Percentiles rank a stretch among this genome's conserved stretches.
phyloP scores from a whole-genome alignment of 345 rosid species.

The Lepidium didymum region DNA sequence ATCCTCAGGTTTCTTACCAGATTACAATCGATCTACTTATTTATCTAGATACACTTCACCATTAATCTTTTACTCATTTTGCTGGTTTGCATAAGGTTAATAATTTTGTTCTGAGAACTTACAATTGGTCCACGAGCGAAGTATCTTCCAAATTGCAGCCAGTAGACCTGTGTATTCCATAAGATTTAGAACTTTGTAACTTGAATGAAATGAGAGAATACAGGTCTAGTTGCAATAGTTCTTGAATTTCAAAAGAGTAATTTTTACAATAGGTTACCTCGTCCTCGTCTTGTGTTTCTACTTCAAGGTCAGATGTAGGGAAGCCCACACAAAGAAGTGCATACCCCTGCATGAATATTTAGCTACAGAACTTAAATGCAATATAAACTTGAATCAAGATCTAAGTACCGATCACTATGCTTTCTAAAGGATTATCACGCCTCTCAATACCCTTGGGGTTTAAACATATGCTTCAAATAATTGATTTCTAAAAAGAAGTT shows the following conservation, averaged over 20 bases:
- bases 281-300: conserved; percentile 93
- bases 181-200: background rate
- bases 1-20: background rate
- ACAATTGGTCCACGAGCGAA: conserved; percentile 94
- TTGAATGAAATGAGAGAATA: background rate
- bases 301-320: conserved; percentile 81
- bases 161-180: conserved; percentile 58
- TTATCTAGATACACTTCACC: background rate
- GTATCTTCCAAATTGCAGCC: conserved; percentile 99
- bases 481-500: background rate
- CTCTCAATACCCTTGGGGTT: background rate
- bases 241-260: background rate
- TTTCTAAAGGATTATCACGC: background rate
- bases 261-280: conserved; percentile 45
- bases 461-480: background rate
- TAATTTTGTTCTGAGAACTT: conserved; percentile 35
- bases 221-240: background rate
- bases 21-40: background rate
- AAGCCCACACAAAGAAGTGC: conserved; percentile 93
- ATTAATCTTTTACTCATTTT: background rate
- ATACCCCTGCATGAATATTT: conserved; percentile 57
- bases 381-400: background rate
- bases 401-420: background rate
- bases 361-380: background rate
- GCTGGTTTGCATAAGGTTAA: background rate